Conservation (phyloP, 1,139 yeast species). For the Pichia sp. region DNA sequence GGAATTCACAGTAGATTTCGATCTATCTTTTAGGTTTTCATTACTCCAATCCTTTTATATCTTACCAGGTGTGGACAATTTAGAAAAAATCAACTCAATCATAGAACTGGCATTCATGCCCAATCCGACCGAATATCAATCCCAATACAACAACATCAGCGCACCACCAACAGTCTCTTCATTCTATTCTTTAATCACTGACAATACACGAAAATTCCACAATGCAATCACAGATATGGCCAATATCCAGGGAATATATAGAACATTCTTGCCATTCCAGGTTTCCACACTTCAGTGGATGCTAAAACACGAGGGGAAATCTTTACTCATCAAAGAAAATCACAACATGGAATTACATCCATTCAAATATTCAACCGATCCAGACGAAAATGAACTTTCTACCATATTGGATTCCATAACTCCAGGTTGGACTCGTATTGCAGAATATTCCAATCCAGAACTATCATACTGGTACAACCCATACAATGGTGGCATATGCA, state of each 20-base stretch:
- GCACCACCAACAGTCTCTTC: constrained; percentile 26
- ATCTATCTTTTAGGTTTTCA: neutral
- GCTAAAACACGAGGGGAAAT: constrained; percentile 55
- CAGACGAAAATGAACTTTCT: constrained; percentile 19
- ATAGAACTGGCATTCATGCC: constrained; percentile 14
- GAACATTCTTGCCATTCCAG: constrained; percentile 46
- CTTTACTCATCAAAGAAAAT: constrained; percentile 30
- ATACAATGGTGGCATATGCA: constrained; percentile 47
- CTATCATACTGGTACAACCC: constrained; percentile 45
- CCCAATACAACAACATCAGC: constrained; percentile 11
- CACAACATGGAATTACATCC: neutral
- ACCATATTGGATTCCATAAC: constrained; percentile 39
- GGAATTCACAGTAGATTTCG: neutral
- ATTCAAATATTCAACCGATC: constrained; percentile 9
- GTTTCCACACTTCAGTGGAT: constrained; percentile 66
- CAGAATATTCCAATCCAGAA: constrained; percentile 12
- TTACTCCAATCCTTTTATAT: neutral
- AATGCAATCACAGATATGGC: constrained; percentile 9
- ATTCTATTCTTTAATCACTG: constrained; percentile 35
- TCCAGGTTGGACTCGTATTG: constrained; percentile 52
- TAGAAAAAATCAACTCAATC: neutral
- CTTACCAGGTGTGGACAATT: neutral
- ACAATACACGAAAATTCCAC: constrained; percentile 27
- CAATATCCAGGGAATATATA: constrained; percentile 23
- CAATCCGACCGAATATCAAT: constrained; percentile 25